Conservation (phyloP, 1,284 basidiomycete species). For the Lentinula novae-zelandiae region DNA sequence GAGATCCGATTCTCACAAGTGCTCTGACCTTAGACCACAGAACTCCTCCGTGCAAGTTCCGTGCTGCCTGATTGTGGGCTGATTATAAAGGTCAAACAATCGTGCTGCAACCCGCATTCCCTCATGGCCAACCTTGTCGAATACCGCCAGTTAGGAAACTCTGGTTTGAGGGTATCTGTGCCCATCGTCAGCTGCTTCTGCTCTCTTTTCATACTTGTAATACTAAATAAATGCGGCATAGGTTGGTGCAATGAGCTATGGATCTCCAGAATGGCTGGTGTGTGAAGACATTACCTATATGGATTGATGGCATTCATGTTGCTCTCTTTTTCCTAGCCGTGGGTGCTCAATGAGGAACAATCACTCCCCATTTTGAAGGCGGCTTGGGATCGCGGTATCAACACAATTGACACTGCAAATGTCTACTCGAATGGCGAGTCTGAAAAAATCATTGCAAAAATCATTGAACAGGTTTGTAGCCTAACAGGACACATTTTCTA, state of each 20-base stretch:
- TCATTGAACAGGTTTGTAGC: conserved; percentile 20
- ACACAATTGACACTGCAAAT: conserved; percentile 21
- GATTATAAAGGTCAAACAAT: too few species aligned
- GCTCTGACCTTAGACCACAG: too few species aligned
- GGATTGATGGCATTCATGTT: background rate
- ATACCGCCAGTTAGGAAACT: conserved; percentile 28
- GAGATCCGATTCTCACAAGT: too few species aligned
- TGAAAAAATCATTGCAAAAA: conserved; percentile 17
- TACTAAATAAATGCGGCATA: background rate
- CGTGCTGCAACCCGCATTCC: background rate
- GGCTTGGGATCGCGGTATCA: conserved; percentile 20
- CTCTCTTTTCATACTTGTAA: background rate
- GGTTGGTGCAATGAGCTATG: conserved; percentile 20
- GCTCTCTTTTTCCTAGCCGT: conserved; percentile 4
- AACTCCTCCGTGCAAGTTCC: too few species aligned
- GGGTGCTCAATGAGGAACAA: conserved; percentile 15
- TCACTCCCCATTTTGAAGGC: conserved; percentile 19
- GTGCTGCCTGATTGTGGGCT: too few species aligned
- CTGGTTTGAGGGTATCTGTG: conserved; percentile 40
- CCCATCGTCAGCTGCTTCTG: conserved; percentile 23
- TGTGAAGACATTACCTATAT: background rate
- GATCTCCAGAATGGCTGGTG: conserved; percentile 12
- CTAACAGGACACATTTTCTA: background rate
- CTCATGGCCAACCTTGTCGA: conserved; percentile 4
- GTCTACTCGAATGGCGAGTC: conserved; percentile 19